Percentiles rank a stretch among this genome's conserved stretches.
Evolutionary conservation across 306 rosid genomes (phyloP).

Genomic region (Cucumis sativus): DNA sequence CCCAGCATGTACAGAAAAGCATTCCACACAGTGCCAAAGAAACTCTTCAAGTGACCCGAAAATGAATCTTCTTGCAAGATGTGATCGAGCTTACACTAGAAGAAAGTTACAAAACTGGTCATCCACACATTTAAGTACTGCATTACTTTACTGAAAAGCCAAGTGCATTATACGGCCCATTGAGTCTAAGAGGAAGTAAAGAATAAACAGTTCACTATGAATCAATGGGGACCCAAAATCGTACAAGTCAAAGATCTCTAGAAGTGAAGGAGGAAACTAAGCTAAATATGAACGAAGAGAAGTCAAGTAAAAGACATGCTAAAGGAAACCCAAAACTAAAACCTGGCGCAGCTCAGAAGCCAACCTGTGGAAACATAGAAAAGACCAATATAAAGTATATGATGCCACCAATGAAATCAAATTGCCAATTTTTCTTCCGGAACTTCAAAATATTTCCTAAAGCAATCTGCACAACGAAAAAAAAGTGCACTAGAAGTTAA

Average conservation of each 20-base stretch:
- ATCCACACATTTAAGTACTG: slow-evolving; percentile 14
- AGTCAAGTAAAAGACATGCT: not conserved
- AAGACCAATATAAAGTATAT: slow-evolving; percentile 76
- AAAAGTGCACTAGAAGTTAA: not conserved
- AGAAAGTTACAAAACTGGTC: slow-evolving; percentile 17
- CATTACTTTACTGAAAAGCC: not conserved
- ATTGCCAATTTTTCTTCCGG: slow-evolving; percentile 98
- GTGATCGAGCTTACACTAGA: slow-evolving; percentile 81
- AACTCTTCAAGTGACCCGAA: slow-evolving; percentile 64
- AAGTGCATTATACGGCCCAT: not conserved
- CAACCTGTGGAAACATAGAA: slow-evolving; percentile 96
- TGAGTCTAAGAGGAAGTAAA: not conserved
- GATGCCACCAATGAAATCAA: slow-evolving; percentile 98
- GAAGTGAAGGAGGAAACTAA: not conserved
- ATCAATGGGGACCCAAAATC: not conserved
- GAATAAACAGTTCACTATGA: not conserved
- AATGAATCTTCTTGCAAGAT: slow-evolving; percentile 76
- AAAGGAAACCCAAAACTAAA: not conserved
- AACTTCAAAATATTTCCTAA: slow-evolving; percentile 85
- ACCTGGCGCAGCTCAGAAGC: slow-evolving; percentile 7
- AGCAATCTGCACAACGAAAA: slow-evolving; percentile 59
- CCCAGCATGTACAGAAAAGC: slow-evolving; percentile 61
- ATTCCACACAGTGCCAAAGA: slow-evolving; percentile 77
- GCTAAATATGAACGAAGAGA: not conserved
- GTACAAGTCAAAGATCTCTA: not conserved